phyloP scores from a whole-genome alignment of 495 filamentous ascomycete species.

The Geoglossum glabrum region DNA sequence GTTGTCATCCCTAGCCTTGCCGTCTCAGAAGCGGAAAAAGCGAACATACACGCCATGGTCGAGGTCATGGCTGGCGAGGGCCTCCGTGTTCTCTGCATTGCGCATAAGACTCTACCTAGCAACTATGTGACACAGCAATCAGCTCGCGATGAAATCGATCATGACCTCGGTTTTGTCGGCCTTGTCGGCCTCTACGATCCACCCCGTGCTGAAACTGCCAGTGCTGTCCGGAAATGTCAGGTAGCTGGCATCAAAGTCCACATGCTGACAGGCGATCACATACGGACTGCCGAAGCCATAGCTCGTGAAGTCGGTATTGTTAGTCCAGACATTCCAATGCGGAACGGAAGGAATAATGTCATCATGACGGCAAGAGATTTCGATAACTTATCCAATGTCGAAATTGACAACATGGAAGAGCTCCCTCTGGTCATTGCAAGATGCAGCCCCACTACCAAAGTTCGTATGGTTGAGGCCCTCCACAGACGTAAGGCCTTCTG shows the following conservation, averaged over 20 bases:
- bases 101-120: conserved; percentile 11
- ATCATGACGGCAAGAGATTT: conserved; percentile 46
- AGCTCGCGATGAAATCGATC: conserved; percentile 26
- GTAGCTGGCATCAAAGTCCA: conserved; percentile 55
- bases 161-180: conserved; percentile 40
- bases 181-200: conserved; percentile 60
- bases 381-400: conserved; percentile 34
- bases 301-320: conserved; percentile 59
- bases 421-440: conserved; percentile 46
- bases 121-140: conserved; percentile 15
- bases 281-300: conserved; percentile 54
- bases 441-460: conserved; percentile 46
- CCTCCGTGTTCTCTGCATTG: conserved; percentile 63
- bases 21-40: conserved; percentile 32
- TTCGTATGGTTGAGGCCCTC: conserved; percentile 46
- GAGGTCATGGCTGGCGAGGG: conserved; percentile 48
- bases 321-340: conserved; percentile 30
- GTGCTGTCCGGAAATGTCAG: conserved; percentile 37
- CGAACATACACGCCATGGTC: conserved; percentile 16
- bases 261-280: conserved; percentile 68
- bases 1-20: conserved; percentile 29
- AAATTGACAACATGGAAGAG: conserved; percentile 36
- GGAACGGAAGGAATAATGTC: conserved; percentile 30
- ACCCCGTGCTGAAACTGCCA: conserved; percentile 45
- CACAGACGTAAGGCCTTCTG: conserved; percentile 38